Evolutionary conservation across 106 monocot species (phyloP).

Genomic region (Iris macrosiphon): DNA sequence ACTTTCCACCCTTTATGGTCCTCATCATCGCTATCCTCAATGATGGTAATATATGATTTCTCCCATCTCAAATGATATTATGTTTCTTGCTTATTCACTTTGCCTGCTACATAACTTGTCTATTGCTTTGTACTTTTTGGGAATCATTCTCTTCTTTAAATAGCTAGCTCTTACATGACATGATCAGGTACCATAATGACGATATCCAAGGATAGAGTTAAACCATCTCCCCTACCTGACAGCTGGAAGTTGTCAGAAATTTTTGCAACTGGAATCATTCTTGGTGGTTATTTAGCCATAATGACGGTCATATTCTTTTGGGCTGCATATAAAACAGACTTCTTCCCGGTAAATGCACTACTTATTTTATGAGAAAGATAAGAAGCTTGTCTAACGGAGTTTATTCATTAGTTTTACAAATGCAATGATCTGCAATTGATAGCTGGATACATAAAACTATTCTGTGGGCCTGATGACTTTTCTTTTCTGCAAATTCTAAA

Average conservation of each 20-base stretch:
- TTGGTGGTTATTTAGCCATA: constrained; percentile 81
- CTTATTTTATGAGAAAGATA: no score
- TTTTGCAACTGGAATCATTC: constrained; percentile 80
- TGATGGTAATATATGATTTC: constrained; percentile 47
- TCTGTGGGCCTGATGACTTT: no score
- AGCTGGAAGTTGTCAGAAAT: constrained; percentile 94
- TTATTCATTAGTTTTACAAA: no score
- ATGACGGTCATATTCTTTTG: constrained; percentile 99
- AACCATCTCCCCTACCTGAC: constrained; percentile 87
- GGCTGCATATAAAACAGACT: constrained; percentile 84
- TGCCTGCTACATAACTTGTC: no score
- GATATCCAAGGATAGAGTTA: constrained; percentile 93
- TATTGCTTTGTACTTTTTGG: no score
- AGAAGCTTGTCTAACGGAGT: no score
- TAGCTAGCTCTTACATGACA: not conserved
- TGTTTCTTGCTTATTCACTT: no score
- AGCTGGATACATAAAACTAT: no score
- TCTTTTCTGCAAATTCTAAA: no score
- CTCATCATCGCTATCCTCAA: constrained; percentile 94
- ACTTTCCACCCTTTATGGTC: constrained; percentile 98
- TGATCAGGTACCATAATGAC: constrained; percentile 86
- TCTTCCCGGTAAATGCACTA: constrained; percentile 65
- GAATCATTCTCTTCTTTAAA: not conserved
- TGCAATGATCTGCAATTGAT: no score
- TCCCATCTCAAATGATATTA: no score